Evolutionary conservation across 164 flowering plant genomes (phyloP), one percentile per base, ranked within the genome.

Genomic region (Sextonia rubra): DNA sequence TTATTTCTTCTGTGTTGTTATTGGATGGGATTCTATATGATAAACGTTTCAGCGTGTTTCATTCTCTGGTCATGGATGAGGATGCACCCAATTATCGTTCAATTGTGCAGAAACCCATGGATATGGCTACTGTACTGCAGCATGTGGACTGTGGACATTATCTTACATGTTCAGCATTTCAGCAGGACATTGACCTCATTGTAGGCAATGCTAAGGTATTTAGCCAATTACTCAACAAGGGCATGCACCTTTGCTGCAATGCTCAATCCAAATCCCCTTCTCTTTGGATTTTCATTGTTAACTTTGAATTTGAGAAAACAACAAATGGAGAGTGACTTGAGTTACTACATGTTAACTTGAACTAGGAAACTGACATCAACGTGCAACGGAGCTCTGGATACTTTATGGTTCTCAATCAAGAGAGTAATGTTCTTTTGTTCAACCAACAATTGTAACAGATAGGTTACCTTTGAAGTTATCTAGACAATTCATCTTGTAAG

Each of bases 41-140:
- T 74, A 96, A 96, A 77, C 83, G 97, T 29, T 96, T 93, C 79
- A 85, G 84, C 75, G 98, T 69, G 66, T 96, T 96, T 73, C 99
- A 96, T 82, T 96, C 80, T 80, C 99, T 98, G 20, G 99, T 96
- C 69, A 67, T 80, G 71, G 99, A 96, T 83, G 99, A 96, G 75
- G 99, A 96, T 85, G 99, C 97, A 67, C 99, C 99, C 76, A 91
- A 96, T 72, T 96, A 96, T 75, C 93, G 87, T 63, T 74, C 93
- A 30, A 85, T 96, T 20, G 87, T 96, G 69, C 97, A 92, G 79
- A 91, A 88, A 67, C 99, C 99, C 15, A 93, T 96, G 97, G 99
- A 96, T 71, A 70, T 92, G 80, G 95, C 98, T 67, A 91, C 96
- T 48, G 60, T 96, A 71, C 77, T 96, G 75, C 99, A 96, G 74